phyloP scores from a whole-genome alignment of 495 filamentous ascomycete genomes.

The Rhypophila decipiens region DNA sequence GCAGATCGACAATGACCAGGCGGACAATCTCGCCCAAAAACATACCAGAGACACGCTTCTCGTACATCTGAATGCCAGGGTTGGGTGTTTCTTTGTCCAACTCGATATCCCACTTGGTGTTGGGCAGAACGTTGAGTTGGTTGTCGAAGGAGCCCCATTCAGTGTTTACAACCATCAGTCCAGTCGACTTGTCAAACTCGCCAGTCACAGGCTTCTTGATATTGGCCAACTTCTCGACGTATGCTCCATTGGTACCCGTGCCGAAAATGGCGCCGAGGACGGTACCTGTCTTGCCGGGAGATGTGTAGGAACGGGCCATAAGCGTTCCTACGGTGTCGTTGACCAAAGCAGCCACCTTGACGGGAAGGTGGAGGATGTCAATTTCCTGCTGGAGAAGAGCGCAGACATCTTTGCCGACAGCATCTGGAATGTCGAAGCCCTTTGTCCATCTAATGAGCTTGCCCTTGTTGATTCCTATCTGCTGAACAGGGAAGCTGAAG shows the following conservation, averaged over 20 bases:
- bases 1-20: slow-evolving; percentile 59
- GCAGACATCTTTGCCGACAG: slow-evolving; percentile 91
- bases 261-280: slow-evolving; percentile 90
- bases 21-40: slow-evolving; percentile 94
- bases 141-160: slow-evolving; percentile 99
- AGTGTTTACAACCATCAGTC: slow-evolving; percentile 95
- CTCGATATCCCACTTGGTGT: slow-evolving; percentile 72
- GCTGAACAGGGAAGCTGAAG: slow-evolving; percentile 94
- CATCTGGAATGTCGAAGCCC: slow-evolving; percentile 91
- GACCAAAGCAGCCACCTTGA: slow-evolving; percentile 88
- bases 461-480: slow-evolving; percentile 88
- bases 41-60: slow-evolving; percentile 97
- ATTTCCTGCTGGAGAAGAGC: slow-evolving; percentile 85
- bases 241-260: slow-evolving; percentile 92
- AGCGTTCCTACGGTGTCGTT: slow-evolving; percentile 97
- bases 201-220: slow-evolving; percentile 60
- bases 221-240: slow-evolving; percentile 68
- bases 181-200: slow-evolving; percentile 73
- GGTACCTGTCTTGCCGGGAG: slow-evolving; percentile 79
- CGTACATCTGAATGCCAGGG: slow-evolving; percentile 97
- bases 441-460: slow-evolving; percentile 95
- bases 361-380: slow-evolving; percentile 77
- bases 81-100: slow-evolving; percentile 80
- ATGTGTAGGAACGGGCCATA: slow-evolving; percentile 94
- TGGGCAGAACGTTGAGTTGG: slow-evolving; percentile 75